phyloP scores from a whole-genome alignment of 306 rosid genomes.

The Leucaena leucocephala region DNA sequence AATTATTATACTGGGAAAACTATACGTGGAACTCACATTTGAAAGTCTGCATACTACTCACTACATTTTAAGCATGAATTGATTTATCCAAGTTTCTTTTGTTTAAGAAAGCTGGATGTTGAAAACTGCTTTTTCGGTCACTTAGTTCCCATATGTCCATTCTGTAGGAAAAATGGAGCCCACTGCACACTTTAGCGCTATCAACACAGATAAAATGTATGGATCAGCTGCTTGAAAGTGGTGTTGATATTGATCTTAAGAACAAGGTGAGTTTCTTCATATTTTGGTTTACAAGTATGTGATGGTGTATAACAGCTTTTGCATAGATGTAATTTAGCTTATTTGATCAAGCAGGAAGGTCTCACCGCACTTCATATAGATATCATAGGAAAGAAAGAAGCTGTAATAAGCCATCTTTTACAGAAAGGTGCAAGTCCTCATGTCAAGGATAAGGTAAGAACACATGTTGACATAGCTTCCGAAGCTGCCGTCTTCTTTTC shows the following conservation, averaged over 20 bases:
- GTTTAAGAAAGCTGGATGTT: neutral
- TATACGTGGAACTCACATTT: neutral
- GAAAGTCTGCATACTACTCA: neutral
- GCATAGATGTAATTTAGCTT: slow-evolving; percentile 29
- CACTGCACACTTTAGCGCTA: slow-evolving; percentile 71
- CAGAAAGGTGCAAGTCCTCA: slow-evolving; percentile 93
- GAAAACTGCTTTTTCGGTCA: neutral
- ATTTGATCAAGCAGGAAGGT: slow-evolving; percentile 72
- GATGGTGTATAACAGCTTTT: slow-evolving; percentile 20
- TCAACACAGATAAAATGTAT: slow-evolving; percentile 66
- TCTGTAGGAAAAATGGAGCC: slow-evolving; percentile 80
- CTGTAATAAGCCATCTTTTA: slow-evolving; percentile 86
- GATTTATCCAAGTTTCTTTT: neutral
- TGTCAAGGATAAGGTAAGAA: slow-evolving; percentile 73
- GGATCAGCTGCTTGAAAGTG: slow-evolving; percentile 81
- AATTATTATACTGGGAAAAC: neutral
- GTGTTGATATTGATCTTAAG: slow-evolving; percentile 57
- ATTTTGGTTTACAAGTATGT: slow-evolving; percentile 16
- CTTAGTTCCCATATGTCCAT: slow-evolving; percentile 20
- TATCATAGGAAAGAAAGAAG: slow-evolving; percentile 77
- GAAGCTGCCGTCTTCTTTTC: slow-evolving; percentile 18
- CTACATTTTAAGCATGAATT: neutral
- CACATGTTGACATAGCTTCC: slow-evolving; percentile 19
- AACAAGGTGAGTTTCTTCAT: slow-evolving; percentile 52
- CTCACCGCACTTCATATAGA: slow-evolving; percentile 90